These are phyloP conservation scores for Takakia lepidozioides DNA, from an alignment of 225 moss, liverwort and hornwort species.

Conservation along the genomic window DNA sequence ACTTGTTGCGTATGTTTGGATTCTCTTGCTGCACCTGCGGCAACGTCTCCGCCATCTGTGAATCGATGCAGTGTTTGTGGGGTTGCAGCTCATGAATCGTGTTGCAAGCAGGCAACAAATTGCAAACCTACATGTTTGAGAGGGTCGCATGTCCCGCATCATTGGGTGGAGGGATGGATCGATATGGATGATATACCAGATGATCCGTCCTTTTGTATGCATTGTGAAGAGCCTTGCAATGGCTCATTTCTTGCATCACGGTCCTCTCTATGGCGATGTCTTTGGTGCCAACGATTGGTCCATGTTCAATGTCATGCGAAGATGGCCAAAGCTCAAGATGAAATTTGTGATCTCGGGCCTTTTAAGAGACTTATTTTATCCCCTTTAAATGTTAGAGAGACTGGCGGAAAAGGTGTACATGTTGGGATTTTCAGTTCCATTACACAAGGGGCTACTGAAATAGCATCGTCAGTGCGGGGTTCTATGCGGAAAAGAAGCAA, in stretches of 20 bases:
- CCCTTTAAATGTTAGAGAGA: conserved; percentile 28
- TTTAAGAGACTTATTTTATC: conserved; percentile 30
- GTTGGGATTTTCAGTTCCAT: conserved; percentile 23
- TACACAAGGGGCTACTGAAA: conserved; percentile 36
- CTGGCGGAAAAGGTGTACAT: conserved; percentile 8
- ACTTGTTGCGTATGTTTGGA: conserved; percentile 45
- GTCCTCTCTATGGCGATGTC: conserved; percentile 43
- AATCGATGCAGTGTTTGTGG: conserved; percentile 42
- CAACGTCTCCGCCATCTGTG: conserved; percentile 22
- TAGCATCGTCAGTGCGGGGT: conserved; percentile 24
- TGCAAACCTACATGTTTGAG: conserved; percentile 33
- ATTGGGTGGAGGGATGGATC: conserved; percentile 57
- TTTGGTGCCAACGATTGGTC: conserved; percentile 49
- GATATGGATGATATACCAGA: conserved; percentile 52
- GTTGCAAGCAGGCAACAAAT: conserved; percentile 24
- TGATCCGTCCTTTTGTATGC: conserved; percentile 39
- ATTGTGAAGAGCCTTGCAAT: conserved; percentile 46
- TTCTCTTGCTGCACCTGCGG: conserved; percentile 35
- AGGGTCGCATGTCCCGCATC: conserved; percentile 26
- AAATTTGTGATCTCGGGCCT: conserved; percentile 32
- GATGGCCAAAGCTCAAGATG: conserved; percentile 15
- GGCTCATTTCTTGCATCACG: conserved; percentile 39
- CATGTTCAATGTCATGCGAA: conserved; percentile 49
- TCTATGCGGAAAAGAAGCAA: conserved; percentile 19
- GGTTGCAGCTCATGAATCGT: conserved; percentile 33